Percentiles rank a stretch among this genome's conserved stretches.
These are phyloP conservation scores for Alternaria conjuncta DNA, from an alignment of 2,329 filamentous ascomycete genomes.

Conservation along the genomic window DNA sequence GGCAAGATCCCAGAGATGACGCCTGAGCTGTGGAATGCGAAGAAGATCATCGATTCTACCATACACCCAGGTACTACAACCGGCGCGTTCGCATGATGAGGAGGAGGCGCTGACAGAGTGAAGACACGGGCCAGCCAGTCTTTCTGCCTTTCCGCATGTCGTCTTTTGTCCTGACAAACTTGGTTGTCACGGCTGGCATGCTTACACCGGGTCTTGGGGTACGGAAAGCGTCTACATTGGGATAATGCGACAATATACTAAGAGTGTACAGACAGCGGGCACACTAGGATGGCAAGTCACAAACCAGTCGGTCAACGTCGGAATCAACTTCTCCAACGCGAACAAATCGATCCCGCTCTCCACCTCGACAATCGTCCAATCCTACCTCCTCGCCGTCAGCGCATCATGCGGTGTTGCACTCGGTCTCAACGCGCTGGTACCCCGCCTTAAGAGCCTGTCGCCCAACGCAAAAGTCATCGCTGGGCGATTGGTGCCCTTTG, in stretches of 20 bases:
- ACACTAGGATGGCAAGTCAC: constrained; percentile 93
- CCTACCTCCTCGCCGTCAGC: constrained; percentile 88
- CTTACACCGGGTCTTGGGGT: constrained; percentile 84
- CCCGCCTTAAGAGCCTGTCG: constrained; percentile 77
- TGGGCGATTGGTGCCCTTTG: constrained; percentile 90
- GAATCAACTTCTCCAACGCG: constrained; percentile 95
- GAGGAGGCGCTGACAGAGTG: constrained; percentile 15
- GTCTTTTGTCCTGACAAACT: constrained; percentile 88
- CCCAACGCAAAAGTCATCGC: constrained; percentile 79
- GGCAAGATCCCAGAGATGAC: constrained; percentile 82
- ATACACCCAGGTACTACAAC: constrained; percentile 80
- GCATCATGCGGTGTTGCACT: constrained; percentile 94
- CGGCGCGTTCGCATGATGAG: background rate
- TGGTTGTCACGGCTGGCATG: constrained; percentile 96
- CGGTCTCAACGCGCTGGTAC: constrained; percentile 88
- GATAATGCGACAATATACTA: constrained; percentile 20
- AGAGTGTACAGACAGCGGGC: constrained; percentile 70
- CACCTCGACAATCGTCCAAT: constrained; percentile 80
- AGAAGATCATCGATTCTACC: constrained; percentile 97
- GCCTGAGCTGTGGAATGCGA: constrained; percentile 89
- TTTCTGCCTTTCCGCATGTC: constrained; percentile 98
- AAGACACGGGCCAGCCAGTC: constrained; percentile 91
- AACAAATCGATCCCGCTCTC: constrained; percentile 95
- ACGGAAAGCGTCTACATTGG: constrained; percentile 35
- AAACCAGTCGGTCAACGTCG: constrained; percentile 98